Base-by-base conservation (phyloP, 208 protist genomes). In the Leishmania major region DNA sequence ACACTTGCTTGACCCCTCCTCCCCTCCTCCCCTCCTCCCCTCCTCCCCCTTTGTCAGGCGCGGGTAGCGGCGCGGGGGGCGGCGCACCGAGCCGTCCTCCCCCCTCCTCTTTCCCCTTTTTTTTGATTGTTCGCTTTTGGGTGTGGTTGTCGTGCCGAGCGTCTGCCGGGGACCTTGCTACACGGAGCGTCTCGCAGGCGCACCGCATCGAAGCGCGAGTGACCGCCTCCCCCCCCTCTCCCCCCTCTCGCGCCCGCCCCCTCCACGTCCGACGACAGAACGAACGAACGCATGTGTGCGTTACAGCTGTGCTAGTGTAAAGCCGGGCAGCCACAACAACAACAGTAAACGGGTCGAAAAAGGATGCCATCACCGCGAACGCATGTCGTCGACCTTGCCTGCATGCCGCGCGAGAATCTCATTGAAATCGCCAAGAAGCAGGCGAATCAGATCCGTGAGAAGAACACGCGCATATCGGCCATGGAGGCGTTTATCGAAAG, bases 371-470 rank as follows among this genome's bases (percentile, higher is more conserved):
- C 76, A 31, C 75, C 87, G 15, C 89, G 84, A 2, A 92, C 92
- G 22, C 92, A 88, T 60, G 81, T 92, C 31, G 84, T 93, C 1
- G 90, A 95, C 60, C 82, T 95, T 53, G 84, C 84, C 35, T 3
- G 59, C 28, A 91, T 95, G 88, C 64, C 89, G 2, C 84, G 92
- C 6, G 90, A 88, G 71, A 80, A 93, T 66, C 81, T 95, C 17
- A 92, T 95, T 67, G 87, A 91, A 31, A 75, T 93, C 13, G 92
- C 92, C 10, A 91, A 91, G 82, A 91, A 88, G 75, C 88, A 93
- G 72, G 84, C 88, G 13, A 82, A 17, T 35, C 83, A 89, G 45
- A 92, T 91, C 45, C 83, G 86, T 49, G 88, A 92, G 75, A 95
- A 95, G 75, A 92, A 90, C 82, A 79, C 25, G 3, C 86, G 86